Percentiles rank a stretch among this genome's conserved stretches.
These are phyloP conservation scores for Cytospora schulzeri DNA, from an alignment of 2,329 filamentous ascomycete genomes.

Conservation along the genomic window DNA sequence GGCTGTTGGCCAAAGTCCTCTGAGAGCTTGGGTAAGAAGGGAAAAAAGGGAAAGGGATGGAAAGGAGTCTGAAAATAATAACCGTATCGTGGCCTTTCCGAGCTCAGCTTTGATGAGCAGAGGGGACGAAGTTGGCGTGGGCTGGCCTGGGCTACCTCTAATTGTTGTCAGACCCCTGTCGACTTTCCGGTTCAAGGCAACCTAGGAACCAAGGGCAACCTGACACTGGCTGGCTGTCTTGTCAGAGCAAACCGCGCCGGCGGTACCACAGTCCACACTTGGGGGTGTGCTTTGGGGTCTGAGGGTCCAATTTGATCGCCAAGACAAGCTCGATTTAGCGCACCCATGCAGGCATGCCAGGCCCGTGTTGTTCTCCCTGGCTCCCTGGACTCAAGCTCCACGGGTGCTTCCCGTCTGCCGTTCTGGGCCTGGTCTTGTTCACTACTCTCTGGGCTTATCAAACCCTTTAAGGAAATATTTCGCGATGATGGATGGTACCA, in stretches of 20 bases:
- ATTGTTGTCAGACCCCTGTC: conserved; percentile 1
- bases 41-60: conserved; percentile 23
- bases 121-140: not conserved
- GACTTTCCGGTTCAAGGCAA: not conserved
- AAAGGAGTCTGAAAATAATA: conserved; percentile 18
- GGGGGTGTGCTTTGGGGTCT: not conserved
- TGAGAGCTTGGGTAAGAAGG: conserved; percentile 18
- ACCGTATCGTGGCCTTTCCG: conserved; percentile 25
- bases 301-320: conserved; percentile 17
- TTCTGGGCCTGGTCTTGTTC: not conserved
- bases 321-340: conserved; percentile 15
- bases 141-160: not conserved
- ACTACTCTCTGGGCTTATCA: not conserved
- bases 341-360: not conserved
- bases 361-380: not conserved
- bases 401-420: not conserved
- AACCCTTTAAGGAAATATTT: not conserved
- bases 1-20: conserved; percentile 22
- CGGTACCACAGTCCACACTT: conserved; percentile 5
- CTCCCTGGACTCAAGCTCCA: not conserved
- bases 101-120: conserved; percentile 17
- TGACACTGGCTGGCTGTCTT: not conserved
- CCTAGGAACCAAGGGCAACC: not conserved
- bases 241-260: conserved; percentile 4
- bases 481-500: no score